Evolutionary conservation across 1,284 basidiomycete species (phyloP).

Genomic region (Boletus smithii): DNA sequence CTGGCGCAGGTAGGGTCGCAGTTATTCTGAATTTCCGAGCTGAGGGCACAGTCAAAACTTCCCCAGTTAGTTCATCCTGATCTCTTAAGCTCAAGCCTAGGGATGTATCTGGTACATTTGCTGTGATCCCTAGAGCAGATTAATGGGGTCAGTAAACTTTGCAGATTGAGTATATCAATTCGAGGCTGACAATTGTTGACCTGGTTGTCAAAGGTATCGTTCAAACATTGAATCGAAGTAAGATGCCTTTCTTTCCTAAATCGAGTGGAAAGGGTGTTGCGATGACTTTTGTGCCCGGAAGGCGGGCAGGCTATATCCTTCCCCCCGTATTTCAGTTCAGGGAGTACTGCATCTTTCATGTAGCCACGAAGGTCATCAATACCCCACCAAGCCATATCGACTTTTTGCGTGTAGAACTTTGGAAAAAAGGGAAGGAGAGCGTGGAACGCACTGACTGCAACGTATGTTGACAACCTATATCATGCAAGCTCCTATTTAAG

Average conservation of each 20-base stretch:
- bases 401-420: slow-evolving; percentile 1
- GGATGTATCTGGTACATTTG: slow-evolving; percentile 31
- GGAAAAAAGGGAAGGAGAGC: neutral
- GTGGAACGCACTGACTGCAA: too few relatives aligned
- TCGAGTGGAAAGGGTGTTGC: slow-evolving; percentile 36
- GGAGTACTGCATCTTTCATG: slow-evolving; percentile 39
- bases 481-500: slow-evolving; percentile 17
- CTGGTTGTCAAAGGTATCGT: slow-evolving; percentile 25
- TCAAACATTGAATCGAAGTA: slow-evolving; percentile 27
- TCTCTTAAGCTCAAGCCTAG: slow-evolving; percentile 27
- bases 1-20: slow-evolving; percentile 28
- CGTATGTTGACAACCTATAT: neutral
- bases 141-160: slow-evolving; percentile 9
- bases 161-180: neutral
- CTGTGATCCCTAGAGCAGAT: slow-evolving; percentile 23
- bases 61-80: slow-evolving; percentile 29
- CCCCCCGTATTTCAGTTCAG: slow-evolving; percentile 34
- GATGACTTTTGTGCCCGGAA: slow-evolving; percentile 37
- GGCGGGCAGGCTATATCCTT: slow-evolving; percentile 31
- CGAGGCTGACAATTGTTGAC: slow-evolving; percentile 29
- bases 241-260: slow-evolving; percentile 38
- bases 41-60: slow-evolving; percentile 34
- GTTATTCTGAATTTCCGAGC: slow-evolving; percentile 30
- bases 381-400: slow-evolving; percentile 29
- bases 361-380: slow-evolving; percentile 39